Base-by-base conservation (phyloP, 352 stramenopile genomes). In the Thraustochytrium striatum region DNA sequence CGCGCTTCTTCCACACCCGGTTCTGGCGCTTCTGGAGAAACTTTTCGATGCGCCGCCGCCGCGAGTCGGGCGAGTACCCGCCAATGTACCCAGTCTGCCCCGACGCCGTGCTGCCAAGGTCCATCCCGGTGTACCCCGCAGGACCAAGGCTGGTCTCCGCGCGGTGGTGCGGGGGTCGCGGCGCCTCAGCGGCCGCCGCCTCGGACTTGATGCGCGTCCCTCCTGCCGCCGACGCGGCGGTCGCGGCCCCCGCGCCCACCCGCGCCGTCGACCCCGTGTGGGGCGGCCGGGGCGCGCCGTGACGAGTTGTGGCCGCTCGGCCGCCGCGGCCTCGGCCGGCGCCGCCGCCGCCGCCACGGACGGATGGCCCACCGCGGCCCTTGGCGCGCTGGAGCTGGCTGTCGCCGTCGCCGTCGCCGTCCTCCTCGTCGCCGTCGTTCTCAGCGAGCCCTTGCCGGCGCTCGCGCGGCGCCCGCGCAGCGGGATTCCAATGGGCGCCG, bases 1-100 rank as follows among this genome's bases (percentile, higher is more conserved):
- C 94, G 59, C 97, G 97, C 83, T 98, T 98, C 57, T 90, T 93
- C 95, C 93, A 99, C 55, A 97, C 90, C 58, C 93, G 91, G 57
- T 87, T 89, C 70, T 94, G 91, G 73, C 93, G 88, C 86, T 97
- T 97, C 79, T 95, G 91, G 33, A 95, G 84, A 78, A 97, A 97
- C 13, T 83, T 82, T 21, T 82, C 79, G 30, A 96, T 93, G 72
- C 90, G 85, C 85, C 91, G 88, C 81, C 88, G 87, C 59, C 91
- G 86, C 58, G 90, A 87, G 32, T 93, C 89, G 3, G 91, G 91
- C 16, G 89, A 94, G 85, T 96, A 96, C 79, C 87, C 93, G 50
- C 90, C 91, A 58, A 95, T 92, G 82, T 87, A 92, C 78, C 81
- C 81, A 28, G 73, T 83, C 57, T 80, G 81, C n/a, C n/a, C n/a